A percentile compares a stretch with the other conserved stretches of the same genome.
phyloP scores from a whole-genome alignment of 1,284 basidiomycete species.

The Tilletia walkeri region DNA sequence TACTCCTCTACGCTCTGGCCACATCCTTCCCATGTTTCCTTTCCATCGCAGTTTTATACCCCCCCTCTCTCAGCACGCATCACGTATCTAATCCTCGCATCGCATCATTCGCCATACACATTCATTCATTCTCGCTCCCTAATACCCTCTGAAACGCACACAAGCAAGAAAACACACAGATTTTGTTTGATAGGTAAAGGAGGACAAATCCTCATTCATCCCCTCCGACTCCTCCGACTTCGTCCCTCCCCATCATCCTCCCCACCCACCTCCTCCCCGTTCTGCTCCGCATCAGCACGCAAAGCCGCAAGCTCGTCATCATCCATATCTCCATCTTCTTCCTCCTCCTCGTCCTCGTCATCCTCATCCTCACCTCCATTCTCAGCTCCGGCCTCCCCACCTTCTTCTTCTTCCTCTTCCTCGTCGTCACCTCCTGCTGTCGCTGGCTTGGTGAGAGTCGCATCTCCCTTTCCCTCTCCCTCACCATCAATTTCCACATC shows the following conservation, averaged over 20 bases:
- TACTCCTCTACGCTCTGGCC: too few species aligned
- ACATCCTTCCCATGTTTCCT: too few species aligned
- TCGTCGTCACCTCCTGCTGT: conserved; percentile 3
- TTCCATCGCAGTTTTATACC: neutral
- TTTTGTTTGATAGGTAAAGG: neutral
- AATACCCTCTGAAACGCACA: too few species aligned
- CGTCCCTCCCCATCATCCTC: conserved; percentile 22
- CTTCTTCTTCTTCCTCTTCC: conserved; percentile 16
- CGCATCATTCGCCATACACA: too few species aligned
- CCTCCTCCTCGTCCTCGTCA: conserved; percentile 13
- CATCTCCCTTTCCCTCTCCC: conserved; percentile 14
- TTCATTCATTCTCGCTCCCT: too few species aligned
- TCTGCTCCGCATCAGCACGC: conserved; percentile 33
- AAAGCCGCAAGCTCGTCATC: conserved; percentile 42
- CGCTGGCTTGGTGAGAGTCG: neutral
- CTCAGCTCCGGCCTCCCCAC: conserved; percentile 29
- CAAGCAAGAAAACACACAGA: too few species aligned
- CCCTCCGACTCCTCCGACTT: conserved; percentile 15
- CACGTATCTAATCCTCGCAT: neutral
- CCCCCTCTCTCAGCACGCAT: neutral
- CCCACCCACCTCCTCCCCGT: conserved; percentile 31
- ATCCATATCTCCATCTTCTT: conserved; percentile 32
- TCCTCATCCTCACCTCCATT: conserved; percentile 37
- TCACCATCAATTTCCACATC: conserved; percentile 15
- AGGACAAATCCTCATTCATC: too few species aligned